Evolutionary conservation across 129 eudicot species (phyloP).

Genomic region (Solidago caesia): DNA sequence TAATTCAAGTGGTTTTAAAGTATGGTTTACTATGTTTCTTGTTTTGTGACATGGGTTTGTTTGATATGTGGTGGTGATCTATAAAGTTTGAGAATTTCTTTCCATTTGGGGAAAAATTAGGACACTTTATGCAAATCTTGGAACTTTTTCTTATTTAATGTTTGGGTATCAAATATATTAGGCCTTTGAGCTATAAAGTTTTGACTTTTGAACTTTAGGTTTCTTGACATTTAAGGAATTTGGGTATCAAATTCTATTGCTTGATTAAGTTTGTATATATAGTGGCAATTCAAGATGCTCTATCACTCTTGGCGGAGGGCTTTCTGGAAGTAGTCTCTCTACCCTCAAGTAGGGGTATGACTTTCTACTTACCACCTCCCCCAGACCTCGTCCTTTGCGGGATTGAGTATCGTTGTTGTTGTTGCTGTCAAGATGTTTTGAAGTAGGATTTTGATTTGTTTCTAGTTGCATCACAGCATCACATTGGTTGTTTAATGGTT

Average conservation of each 20-base stretch:
- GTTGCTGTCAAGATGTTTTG: neutral
- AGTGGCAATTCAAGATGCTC: slow-evolving; percentile 1
- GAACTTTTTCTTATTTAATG: slow-evolving; percentile 13
- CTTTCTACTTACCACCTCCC: no score
- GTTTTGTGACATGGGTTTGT: slow-evolving; percentile 36
- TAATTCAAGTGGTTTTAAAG: slow-evolving; percentile 8
- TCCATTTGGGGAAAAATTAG: slow-evolving; percentile 20
- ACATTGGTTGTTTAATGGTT: slow-evolving; percentile 27
- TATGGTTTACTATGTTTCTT: slow-evolving; percentile 24
- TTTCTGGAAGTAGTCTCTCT: no score
- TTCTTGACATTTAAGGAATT: slow-evolving; percentile 20
- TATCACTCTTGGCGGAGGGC: no score
- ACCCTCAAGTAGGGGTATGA: no score
- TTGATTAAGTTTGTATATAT: neutral
- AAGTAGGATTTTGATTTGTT: slow-evolving; percentile 18
- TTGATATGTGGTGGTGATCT: slow-evolving; percentile 20
- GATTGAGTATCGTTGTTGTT: no score
- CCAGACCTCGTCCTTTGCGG: no score
- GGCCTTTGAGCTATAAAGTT: slow-evolving; percentile 7
- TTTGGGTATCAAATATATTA: slow-evolving; percentile 14
- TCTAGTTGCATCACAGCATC: slow-evolving; percentile 24
- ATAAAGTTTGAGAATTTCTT: slow-evolving; percentile 14
- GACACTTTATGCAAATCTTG: slow-evolving; percentile 21
- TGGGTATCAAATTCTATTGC: no score
- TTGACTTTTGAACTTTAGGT: neutral